Evolutionary conservation across 345 rosid species (phyloP), one percentile per base, ranked within the genome.

Genomic region (Litchi chinensis): DNA sequence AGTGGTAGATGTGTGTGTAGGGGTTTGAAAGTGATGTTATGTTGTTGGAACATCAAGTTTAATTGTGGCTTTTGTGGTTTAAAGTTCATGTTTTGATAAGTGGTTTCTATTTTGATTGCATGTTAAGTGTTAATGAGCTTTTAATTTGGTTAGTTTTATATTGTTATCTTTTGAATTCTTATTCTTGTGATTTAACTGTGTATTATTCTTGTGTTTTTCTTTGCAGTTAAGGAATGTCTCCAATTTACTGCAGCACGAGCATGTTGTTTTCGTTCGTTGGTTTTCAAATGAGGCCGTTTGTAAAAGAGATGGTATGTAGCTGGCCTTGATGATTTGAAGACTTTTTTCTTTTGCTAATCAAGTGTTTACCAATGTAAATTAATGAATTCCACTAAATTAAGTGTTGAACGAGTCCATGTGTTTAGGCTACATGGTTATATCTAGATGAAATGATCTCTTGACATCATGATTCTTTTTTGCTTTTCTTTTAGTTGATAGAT

Each of bases 201-300:
- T n/a, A 28, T 43, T 32, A 4, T 44, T 68, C 10, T 18, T 62
- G 22, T 19, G 46, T 41, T 16, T 22, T 18, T 76, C 79, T 79
- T 72, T 50, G 69, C 94, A 95, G 98, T 67, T 95, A 80, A 82
- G 87, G 83, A 85, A 83, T 85, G 90, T 83, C 79, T 76, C 95
- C 3, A 77, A 76, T 43, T 70, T 90, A 65, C 81, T 90, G 69
- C 80, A 86, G 75, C 88, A 84, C 54, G 92, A 91, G 66, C 90
- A 74, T 82, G 89, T 87, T 8, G 40, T 80, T 75, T 83, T 85
- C 78, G 86, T 81, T 62, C 89, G 92, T 6, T 89, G 92, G 84
- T 88, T 90, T 80, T 87, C 98, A 71, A 84, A 88, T 56, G 85
- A 75, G 65, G 70, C 83, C 65, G 68, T 76, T 80, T 26, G 68